Evolutionary conservation across 495 filamentous ascomycete species (phyloP).

Genomic region (Xylaria curta): DNA sequence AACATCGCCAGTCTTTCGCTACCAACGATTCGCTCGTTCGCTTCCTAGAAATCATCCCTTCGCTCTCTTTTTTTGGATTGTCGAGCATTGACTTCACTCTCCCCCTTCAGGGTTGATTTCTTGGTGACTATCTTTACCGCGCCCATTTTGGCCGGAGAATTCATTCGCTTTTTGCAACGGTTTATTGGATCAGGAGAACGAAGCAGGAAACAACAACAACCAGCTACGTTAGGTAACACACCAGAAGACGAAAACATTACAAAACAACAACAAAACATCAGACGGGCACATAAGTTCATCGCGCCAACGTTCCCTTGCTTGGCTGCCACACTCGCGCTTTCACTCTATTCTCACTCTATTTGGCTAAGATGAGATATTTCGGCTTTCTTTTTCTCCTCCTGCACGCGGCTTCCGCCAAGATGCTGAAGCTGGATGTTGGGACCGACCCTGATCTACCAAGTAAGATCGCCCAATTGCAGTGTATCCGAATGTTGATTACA

Average conservation of each 20-base stretch:
- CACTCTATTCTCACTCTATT: background rate
- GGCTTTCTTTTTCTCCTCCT: conserved; percentile 26
- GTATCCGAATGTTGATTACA: background rate
- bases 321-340: background rate
- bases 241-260: conserved; percentile 12
- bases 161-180: conserved; percentile 35
- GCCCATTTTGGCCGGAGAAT: conserved; percentile 17
- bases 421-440: conserved; percentile 31
- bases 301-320: background rate
- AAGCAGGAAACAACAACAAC: conserved; percentile 22
- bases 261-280: conserved; percentile 5
- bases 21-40: background rate
- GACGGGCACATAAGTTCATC: background rate
- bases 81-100: conserved; percentile 38
- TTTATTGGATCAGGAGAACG: conserved; percentile 38
- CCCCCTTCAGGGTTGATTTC: conserved; percentile 35
- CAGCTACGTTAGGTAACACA: conserved; percentile 19
- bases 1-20: conserved; percentile 24
- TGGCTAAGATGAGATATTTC: conserved; percentile 27
- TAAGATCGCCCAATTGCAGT: conserved; percentile 4
- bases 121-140: conserved; percentile 42
- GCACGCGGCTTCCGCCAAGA: conserved; percentile 24
- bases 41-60: background rate
- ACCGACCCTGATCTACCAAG: conserved; percentile 32
- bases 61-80: conserved; percentile 34